Conservation (phyloP, 257 asterid species). For the Lycium barbarum region DNA sequence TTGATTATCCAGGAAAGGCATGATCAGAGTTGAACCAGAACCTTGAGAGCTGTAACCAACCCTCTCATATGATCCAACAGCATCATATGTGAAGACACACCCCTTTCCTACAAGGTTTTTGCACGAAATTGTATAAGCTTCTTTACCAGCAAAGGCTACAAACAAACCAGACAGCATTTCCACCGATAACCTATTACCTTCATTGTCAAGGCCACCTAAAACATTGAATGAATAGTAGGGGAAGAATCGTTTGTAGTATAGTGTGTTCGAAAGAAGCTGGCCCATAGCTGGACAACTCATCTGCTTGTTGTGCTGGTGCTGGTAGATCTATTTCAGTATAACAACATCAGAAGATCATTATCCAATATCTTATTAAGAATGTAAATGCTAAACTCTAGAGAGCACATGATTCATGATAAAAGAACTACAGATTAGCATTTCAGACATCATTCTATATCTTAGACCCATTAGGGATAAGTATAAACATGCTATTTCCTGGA, state of each 20-base stretch:
- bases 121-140: background rate
- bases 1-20: slow-evolving; percentile 86
- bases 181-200: slow-evolving; percentile 53
- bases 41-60: slow-evolving; percentile 99
- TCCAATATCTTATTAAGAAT: background rate
- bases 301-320: slow-evolving; percentile 96
- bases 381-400: background rate
- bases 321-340: slow-evolving; percentile 60
- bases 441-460: background rate
- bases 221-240: slow-evolving; percentile 90
- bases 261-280: slow-evolving; percentile 85
- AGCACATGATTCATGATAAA: background rate
- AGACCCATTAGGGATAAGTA: background rate
- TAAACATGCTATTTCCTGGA: background rate
- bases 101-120: slow-evolving; percentile 73
- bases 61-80: slow-evolving; percentile 96
- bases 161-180: background rate
- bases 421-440: background rate
- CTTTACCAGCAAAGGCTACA: slow-evolving; percentile 18
- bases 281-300: slow-evolving; percentile 99
- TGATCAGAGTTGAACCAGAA: slow-evolving; percentile 91
- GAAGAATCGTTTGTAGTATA: slow-evolving; percentile 92
- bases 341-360: background rate
- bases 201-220: slow-evolving; percentile 91
- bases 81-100: slow-evolving; percentile 95